Percentiles rank a stretch among this genome's conserved stretches.
phyloP scores from a whole-genome alignment of 139 green algal species.

The Spirogloea muscicola region DNA sequence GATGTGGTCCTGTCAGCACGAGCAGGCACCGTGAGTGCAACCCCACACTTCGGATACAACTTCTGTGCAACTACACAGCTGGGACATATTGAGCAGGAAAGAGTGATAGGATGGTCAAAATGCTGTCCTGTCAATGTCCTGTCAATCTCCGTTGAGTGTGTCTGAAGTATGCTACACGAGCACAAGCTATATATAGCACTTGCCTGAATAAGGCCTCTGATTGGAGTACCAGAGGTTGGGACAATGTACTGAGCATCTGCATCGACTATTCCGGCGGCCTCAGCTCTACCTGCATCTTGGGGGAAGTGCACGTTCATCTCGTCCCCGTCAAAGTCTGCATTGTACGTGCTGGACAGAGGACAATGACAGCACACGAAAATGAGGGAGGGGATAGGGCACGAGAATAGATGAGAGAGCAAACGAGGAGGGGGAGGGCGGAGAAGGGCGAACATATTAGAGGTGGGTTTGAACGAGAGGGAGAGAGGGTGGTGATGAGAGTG shows the following conservation, averaged over 20 bases:
- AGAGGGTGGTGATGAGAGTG: too few species aligned
- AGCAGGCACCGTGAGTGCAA: too few species aligned
- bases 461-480: neutral
- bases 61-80: too few species aligned
- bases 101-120: too few species aligned
- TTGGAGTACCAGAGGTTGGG: constrained; percentile 89
- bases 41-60: too few species aligned
- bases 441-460: neutral
- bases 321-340: constrained; percentile 95
- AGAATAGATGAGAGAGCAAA: neutral
- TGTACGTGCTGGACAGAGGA: constrained; percentile 57
- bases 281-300: constrained; percentile 83
- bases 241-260: constrained; percentile 93
- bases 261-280: constrained; percentile 92
- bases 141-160: too few species aligned
- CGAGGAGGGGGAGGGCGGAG: neutral
- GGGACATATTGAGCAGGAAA: too few species aligned
- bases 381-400: too few species aligned
- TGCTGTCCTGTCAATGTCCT: too few species aligned
- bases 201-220: constrained; percentile 87
- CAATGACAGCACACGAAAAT: too few species aligned
- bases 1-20: constrained; percentile 92
- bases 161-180: too few species aligned
- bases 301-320: constrained; percentile 99
- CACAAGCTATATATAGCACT: too few species aligned